Evolutionary conservation across 2,329 filamentous ascomycete species (phyloP), one percentile per base, ranked within the genome.

Genomic region (Aspergillus sp.): DNA sequence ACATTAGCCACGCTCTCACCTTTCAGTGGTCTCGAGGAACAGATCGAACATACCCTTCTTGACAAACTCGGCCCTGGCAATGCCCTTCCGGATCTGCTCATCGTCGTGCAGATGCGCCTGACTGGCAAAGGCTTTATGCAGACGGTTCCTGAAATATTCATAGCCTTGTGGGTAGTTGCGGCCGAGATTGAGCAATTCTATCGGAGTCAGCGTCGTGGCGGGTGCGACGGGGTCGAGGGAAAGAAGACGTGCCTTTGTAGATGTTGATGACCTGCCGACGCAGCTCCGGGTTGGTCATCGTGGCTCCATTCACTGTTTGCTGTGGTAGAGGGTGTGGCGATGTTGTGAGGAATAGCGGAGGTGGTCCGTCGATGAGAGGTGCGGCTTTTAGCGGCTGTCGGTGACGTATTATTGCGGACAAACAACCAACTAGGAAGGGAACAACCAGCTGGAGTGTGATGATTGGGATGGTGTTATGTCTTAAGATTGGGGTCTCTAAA

Each of bases 151-250:
- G 69, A 95, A 97, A 75, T 92, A 97, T 25, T 79, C 75, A 75
- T 85, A 95, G 44, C 94, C 94, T 14, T 88, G 79, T 1, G 94
- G 93, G 65, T 97, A 97, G 53, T 93, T 88, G 51, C 87, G 84
- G 31, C 93, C 91, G 13, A 97, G 79, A 64, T 88, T 86, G 41
- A 99, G 81, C 10, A 97, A 83, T 65, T 96, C 91, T 96, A 20
- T 38, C 31, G 17, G 20, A 4, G 17, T 19, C 6, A 19, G 6
- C 41, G 17, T 16, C 20, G n/a, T 23, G 21, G 42, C 14, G 14
- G 14, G 17, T 32, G 13, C 5, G 4, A 6, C 40, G 31, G n/a
- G 3, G 31, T 38, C 14, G 29, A 17, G 34, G 14, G 34, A 38
- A 17, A 11, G 34, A 38, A 13, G 11, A 42, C 52, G 38, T 67